Evolutionary conservation across 129 eudicot species (phyloP), one percentile per base, ranked within the genome.

Genomic region (Helichrysum umbraculigerum): DNA sequence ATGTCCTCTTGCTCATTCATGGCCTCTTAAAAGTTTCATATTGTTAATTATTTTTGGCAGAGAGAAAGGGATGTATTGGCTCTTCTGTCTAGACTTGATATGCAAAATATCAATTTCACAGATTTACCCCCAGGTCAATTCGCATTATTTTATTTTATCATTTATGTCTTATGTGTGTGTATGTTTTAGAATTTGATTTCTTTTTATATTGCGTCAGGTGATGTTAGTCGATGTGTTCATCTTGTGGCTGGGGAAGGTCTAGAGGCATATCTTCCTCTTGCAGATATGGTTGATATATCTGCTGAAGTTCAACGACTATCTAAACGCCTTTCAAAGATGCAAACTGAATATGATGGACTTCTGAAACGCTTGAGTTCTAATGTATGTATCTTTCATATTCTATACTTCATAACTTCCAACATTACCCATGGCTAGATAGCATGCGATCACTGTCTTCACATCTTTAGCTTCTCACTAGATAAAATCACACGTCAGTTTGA

Each of bases 251-350:
- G 97, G 72, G 99, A 95, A 77, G 99, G 99, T 20, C 89, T 95
- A 70, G 99, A 95, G 81, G 96, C 99, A 15, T 95, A 95, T 77
- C 97, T 95, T 78, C 99, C 99, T 22, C 99, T 95, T 70, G 93
- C 96, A 50, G 97, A 87, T 70, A 89, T 95, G 99, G 97, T 95
- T 4, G 99, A 95, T 80, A 84, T 95, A 47, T 87, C 99, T 61
- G 88, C 94, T 79, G 99, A 95, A 86, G 83, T 89, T 25, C 71
- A 89, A 72, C 89, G 99, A 11, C 88, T 95, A 42, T 74, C 96
- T 17, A 95, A 89, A 77, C 99, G 97, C 70, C 87, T 95, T 17
- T 66, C 74, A n/a, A 95, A 91, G 81, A 87, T 95, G 96, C 96
- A 95, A 87, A 76, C 76, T 7, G 99, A 95, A 78, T 89, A 89